Conservation (phyloP, 441 rosid species). For the Adansonia gregorii region DNA sequence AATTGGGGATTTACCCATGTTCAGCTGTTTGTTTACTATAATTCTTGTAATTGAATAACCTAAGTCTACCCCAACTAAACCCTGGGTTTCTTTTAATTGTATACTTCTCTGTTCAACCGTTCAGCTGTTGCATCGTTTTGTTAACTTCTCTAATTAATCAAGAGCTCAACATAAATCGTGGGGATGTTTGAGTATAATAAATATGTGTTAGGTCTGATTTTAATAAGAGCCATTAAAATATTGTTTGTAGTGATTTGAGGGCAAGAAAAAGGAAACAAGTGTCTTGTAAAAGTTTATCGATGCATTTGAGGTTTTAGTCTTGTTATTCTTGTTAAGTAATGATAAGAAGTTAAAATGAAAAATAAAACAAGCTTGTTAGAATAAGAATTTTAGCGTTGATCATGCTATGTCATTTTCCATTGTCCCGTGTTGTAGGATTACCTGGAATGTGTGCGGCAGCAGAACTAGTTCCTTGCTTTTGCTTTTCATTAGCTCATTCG, state of each 20-base stretch:
- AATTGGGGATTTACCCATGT: not conserved
- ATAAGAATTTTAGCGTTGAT: not conserved
- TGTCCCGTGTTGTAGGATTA: not conserved
- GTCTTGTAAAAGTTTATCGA: not conserved
- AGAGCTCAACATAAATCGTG: not conserved
- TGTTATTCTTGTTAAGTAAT: not conserved
- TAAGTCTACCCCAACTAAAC: not conserved
- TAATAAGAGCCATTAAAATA: not conserved
- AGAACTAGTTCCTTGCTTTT: not conserved
- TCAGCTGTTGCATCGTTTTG: not conserved
- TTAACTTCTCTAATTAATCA: not conserved
- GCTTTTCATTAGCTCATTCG: not conserved
- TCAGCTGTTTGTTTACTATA: not conserved
- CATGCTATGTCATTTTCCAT: not conserved
- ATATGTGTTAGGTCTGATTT: not conserved
- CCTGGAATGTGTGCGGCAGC: not conserved
- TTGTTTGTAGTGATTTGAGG: not conserved
- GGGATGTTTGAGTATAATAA: not conserved
- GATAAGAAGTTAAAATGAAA: not conserved
- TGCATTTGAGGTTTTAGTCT: not conserved
- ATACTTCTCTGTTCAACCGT: not conserved
- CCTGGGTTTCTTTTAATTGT: not conserved
- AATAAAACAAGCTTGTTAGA: not conserved
- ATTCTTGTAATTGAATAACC: not conserved
- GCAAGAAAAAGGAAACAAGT: not conserved